Base-by-base conservation (phyloP, 2,329 filamentous ascomycete species). In the Aurifilum marmelostoma region DNA sequence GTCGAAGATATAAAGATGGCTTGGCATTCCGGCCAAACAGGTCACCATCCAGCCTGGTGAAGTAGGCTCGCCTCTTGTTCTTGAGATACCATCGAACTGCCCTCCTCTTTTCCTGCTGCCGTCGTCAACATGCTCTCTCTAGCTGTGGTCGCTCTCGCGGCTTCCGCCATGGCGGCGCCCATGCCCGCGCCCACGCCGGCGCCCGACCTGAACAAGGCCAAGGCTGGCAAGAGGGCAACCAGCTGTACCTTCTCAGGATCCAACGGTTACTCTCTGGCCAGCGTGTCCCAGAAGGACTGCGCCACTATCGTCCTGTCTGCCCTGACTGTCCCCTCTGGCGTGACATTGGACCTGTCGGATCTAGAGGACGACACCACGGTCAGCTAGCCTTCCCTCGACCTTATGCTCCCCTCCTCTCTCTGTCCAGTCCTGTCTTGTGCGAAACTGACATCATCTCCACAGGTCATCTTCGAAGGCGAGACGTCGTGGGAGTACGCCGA, bases 401-500 rank as follows among this genome's bases (percentile, higher is more conserved):
- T 7, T n/a, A 7, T 18, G 21, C 12, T 34, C 34, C 34, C 34
- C 34, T 34, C 41, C 18, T 34, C 34, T 1, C 39, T 2, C 24
- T 37, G 21, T n/a, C n/a, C 16, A 12, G 27, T 34, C 16, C 5
- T 62, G 16, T 34, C 8, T 61, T 58, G 67, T 52, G 70, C 71
- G 67, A 62, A 59, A 9, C 52, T 68, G 21, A 47, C 60, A 11
- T 27, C 21, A 24, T 27, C 21, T 34, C 24, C 12, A 37, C 39
- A 81, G 79, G 81, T 91, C 73, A 86, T 85, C 73, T 91, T 91
- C 78, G 77, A 87, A 71, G 90, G 89, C 59, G 86, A 82, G 43
- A 91, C 89, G 21, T 88, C 86, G 68, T 92, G 89, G 74, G 89
- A 82, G 29, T 91, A 90, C 79, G 81, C 87, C 73, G 85, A 89